A percentile compares a stretch with the other conserved stretches of the same genome.
phyloP scores from a whole-genome alignment of 805 yeast species.

The Lipomyces lipofer region DNA sequence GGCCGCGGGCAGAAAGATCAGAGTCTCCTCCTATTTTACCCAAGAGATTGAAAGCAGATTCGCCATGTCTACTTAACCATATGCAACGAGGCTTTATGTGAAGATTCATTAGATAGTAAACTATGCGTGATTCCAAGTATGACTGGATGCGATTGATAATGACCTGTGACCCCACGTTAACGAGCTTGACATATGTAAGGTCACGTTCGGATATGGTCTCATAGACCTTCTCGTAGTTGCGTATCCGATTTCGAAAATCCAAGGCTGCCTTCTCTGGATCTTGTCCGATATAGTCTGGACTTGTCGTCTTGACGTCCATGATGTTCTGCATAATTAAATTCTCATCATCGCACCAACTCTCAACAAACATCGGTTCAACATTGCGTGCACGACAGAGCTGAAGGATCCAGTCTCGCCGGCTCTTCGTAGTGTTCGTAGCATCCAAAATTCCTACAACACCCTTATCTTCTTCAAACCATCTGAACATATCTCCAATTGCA shows the following conservation, averaged over 20 bases:
- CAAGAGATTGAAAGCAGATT: slow-evolving; percentile 83
- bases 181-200: slow-evolving; percentile 80
- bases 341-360: slow-evolving; percentile 85
- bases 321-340: slow-evolving; percentile 76
- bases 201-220: slow-evolving; percentile 66
- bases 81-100: slow-evolving; percentile 90
- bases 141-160: slow-evolving; percentile 84
- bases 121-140: slow-evolving; percentile 87
- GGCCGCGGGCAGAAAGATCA: slow-evolving; percentile 77
- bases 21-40: slow-evolving; percentile 98
- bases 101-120: slow-evolving; percentile 91
- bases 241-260: slow-evolving; percentile 74
- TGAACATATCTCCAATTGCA: slow-evolving; percentile 78
- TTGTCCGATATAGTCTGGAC: slow-evolving; percentile 73
- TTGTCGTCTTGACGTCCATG: slow-evolving; percentile 79
- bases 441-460: slow-evolving; percentile 93
- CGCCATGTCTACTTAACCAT: slow-evolving; percentile 96
- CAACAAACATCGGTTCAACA: slow-evolving; percentile 89
- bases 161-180: slow-evolving; percentile 85
- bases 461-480: slow-evolving; percentile 76
- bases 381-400: slow-evolving; percentile 58
- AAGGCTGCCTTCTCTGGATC: slow-evolving; percentile 70
- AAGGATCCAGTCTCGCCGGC: slow-evolving; percentile 65
- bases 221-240: slow-evolving; percentile 70
- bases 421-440: slow-evolving; percentile 84